A percentile compares a stretch with the other conserved stretches of the same genome.
Conservation (phyloP, 2,329 filamentous ascomycete species). For the Acarospora socialis region DNA sequence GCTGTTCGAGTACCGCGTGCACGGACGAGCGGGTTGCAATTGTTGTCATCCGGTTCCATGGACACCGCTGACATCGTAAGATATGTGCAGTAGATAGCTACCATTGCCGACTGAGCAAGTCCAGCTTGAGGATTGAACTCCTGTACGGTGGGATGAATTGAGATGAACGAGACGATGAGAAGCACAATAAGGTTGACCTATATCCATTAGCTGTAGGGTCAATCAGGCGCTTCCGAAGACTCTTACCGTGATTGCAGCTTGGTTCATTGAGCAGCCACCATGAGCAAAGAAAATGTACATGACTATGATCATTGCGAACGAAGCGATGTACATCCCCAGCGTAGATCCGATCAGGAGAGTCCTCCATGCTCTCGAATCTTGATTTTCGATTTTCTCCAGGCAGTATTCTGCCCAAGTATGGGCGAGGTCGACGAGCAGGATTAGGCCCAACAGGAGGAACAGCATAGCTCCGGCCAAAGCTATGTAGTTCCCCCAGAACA, state of each 20-base stretch:
- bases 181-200: slow-evolving; percentile 73
- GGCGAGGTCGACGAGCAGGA: slow-evolving; percentile 85
- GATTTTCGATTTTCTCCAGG: slow-evolving; percentile 80
- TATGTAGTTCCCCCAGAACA: slow-evolving; percentile 91
- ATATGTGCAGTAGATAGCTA: slow-evolving; percentile 96
- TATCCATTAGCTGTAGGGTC: slow-evolving; percentile 12
- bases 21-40: slow-evolving; percentile 80
- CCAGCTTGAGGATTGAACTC: slow-evolving; percentile 87
- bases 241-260: slow-evolving; percentile 69
- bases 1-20: slow-evolving; percentile 80
- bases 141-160: slow-evolving; percentile 80
- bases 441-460: slow-evolving; percentile 82
- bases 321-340: slow-evolving; percentile 80
- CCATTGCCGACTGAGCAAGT: slow-evolving; percentile 93
- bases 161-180: slow-evolving; percentile 65
- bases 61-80: slow-evolving; percentile 95
- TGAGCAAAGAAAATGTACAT: slow-evolving; percentile 95
- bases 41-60: slow-evolving; percentile 91
- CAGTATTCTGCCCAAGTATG: slow-evolving; percentile 97
- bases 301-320: slow-evolving; percentile 83
- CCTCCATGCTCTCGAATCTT: slow-evolving; percentile 73
- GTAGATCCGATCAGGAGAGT: slow-evolving; percentile 82
- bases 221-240: not conserved
- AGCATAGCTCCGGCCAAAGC: slow-evolving; percentile 78
- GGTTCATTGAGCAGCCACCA: slow-evolving; percentile 81